Conservation (phyloP, 23 red algal species). For the Gracilaria caudata region DNA sequence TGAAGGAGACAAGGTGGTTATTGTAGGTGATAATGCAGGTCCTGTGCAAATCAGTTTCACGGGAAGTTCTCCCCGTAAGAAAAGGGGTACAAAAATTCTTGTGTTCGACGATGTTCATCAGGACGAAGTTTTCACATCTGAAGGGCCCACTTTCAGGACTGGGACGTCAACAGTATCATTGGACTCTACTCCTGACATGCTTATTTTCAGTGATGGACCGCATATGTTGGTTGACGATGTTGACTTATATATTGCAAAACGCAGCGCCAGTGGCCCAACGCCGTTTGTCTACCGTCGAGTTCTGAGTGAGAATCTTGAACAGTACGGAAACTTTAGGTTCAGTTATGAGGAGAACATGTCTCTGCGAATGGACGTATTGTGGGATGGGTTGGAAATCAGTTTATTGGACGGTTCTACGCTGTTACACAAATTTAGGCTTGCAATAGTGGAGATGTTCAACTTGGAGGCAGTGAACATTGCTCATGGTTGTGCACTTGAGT, state of each 20-base stretch:
- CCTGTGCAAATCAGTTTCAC: neutral
- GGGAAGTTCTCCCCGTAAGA: neutral
- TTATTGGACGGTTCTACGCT: neutral
- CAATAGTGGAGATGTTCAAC: neutral
- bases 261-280: neutral
- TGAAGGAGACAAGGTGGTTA: neutral
- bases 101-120: neutral
- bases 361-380: neutral
- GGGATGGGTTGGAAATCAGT: neutral
- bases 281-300: neutral
- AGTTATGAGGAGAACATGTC: neutral
- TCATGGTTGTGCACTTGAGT: neutral
- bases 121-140: neutral
- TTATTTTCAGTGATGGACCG: neutral
- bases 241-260: neutral
- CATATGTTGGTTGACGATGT: neutral
- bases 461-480: slow-evolving; percentile 1
- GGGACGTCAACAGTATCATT: neutral
- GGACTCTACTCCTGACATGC: neutral
- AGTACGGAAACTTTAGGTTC: neutral
- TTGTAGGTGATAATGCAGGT: neutral
- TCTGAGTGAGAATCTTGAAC: neutral
- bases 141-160: neutral
- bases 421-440: neutral
- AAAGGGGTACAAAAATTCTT: neutral